Evolutionary conservation across 331 rosid genomes (phyloP), one percentile per base, ranked within the genome.

Genomic region (Dryas integrifolia): DNA sequence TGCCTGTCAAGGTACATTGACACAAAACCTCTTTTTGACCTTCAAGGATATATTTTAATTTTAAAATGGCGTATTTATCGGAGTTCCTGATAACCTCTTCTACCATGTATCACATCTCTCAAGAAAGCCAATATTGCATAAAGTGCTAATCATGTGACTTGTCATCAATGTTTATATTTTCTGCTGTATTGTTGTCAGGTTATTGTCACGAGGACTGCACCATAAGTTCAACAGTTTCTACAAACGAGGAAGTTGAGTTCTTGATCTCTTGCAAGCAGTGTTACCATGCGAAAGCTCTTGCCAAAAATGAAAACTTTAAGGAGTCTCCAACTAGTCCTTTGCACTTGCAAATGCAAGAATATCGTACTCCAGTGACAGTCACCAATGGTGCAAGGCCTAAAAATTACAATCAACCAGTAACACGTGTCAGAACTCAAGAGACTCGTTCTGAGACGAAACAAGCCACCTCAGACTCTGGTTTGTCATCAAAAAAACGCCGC

Each of bases 291-390:
- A 87, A 77, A 74, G 73, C 80, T 66, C 81, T 80, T 75, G 55
- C 80, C 65, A 86, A 76, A 60, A 88, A 78, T 30, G 89, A 67
- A 74, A 86, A 76, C 74, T 82, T 57, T 49, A 76, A 88, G 67
- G 96, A 92, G 76, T 95, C 96, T 70, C 92, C 99, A 45, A 88
- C 85, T 72, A 89, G 88, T 77, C 92, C 99, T 65, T 84, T 89
- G 76, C 80, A 82, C 73, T 62, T 87, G 78, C 93, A 74, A 81
- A 82, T 85, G 65, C 89, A 72, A 77, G 90, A 76, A 55, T 77
- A 67, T 69, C 85, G 70, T 58, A 81, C 80, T 77, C 65, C 82
- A 53, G 30, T 72, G 47, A 69, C 86, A 45, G 79, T 61, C 77
- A 56, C 72, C 46, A 91, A 85, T 86, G 87, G 84, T 75, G 71